Base-by-base conservation (phyloP, 768 basidiomycete genomes). In the Rhodocollybia butyracea region DNA sequence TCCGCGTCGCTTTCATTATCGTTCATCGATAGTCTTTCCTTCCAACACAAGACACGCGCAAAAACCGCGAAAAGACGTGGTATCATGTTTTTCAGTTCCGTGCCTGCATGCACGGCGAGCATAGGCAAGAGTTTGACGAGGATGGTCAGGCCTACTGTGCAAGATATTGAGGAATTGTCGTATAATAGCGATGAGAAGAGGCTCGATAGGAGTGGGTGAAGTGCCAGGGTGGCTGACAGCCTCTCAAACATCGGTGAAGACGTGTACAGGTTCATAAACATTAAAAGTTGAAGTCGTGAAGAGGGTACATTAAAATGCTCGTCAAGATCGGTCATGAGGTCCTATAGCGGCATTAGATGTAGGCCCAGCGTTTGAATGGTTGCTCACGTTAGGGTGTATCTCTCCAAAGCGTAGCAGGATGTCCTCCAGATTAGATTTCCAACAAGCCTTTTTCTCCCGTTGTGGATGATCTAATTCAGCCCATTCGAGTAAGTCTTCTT, bases 381-480 rank as follows among this genome's bases (percentile, higher is more conserved):
- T 0, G 21, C 39, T 47, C 51, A 73, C 86, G 58, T 64, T 69
- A 22, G 89, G 88, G 54, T 76, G 68, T 60, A 82, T 76, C 55
- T 83, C 65, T 45, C 84, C 89, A 63, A 82, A 86, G 51, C 73
- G 78, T 38, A 90, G 74, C 39, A 93, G 73, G 19, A 89, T 78
- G 61, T 89, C 86, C 65, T 92, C 89, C 57, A 94, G 72, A 65
- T 90, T 94, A 27, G 72, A 68, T 68, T 91, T 92, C 91, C 91
- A 94, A 26, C 79, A 73, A 13, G 76, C 73, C 60, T 79, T 76
- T 63, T 76, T 78, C 53, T 81, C 79, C 48, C 85, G 78, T 61
- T 89, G 81, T 22, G 77, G 79, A 59, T 77, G 75, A 62, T 85
- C 81, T 53, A 91, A 70, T 40, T 78, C 81, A 13, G 85, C 84